A percentile compares a stretch with the other conserved stretches of the same genome.
Conservation (phyloP, 371 early-diverging fungal species). For the Chytridium lagenaria region DNA sequence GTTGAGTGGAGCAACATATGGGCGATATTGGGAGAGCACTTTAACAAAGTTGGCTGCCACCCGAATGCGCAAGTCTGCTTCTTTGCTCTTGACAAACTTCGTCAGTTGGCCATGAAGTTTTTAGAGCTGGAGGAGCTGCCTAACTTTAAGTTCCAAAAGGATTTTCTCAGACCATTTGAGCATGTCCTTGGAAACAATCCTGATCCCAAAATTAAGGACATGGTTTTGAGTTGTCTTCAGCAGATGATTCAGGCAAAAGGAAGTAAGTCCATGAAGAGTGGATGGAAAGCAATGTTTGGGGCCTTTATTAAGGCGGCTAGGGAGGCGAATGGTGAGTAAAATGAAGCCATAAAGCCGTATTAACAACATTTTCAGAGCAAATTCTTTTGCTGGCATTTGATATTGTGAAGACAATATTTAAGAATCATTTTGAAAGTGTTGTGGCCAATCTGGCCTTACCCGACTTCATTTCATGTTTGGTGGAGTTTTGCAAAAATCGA, state of each 20-base stretch:
- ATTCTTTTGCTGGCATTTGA: slow-evolving; percentile 59
- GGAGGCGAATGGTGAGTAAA: slow-evolving; percentile 68
- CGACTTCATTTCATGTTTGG: slow-evolving; percentile 57
- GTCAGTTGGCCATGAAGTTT: slow-evolving; percentile 94
- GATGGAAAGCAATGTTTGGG: slow-evolving; percentile 90
- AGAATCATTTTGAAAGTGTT: slow-evolving; percentile 54
- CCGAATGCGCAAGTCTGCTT: slow-evolving; percentile 84
- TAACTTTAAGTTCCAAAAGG: slow-evolving; percentile 95
- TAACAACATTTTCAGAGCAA: slow-evolving; percentile 43
- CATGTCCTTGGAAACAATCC: slow-evolving; percentile 79
- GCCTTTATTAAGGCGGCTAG: slow-evolving; percentile 80
- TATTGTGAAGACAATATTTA: slow-evolving; percentile 54
- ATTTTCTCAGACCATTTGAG: slow-evolving; percentile 91
- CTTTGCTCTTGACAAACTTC: slow-evolving; percentile 90
- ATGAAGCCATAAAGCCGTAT: no score
- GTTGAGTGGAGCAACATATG: slow-evolving; percentile 96
- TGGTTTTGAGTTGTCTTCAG: slow-evolving; percentile 86
- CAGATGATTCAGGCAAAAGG: slow-evolving; percentile 86
- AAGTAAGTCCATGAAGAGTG: slow-evolving; percentile 71
- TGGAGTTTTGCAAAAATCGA: slow-evolving; percentile 60
- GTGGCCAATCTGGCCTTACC: slow-evolving; percentile 54
- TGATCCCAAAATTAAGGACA: slow-evolving; percentile 85
- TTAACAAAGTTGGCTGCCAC: slow-evolving; percentile 90
- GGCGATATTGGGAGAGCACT: slow-evolving; percentile 90
- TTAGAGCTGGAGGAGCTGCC: slow-evolving; percentile 92